Evolutionary conservation across 148 eudicot genomes (phyloP).

Genomic region (Amaranthus hypochondriacus): DNA sequence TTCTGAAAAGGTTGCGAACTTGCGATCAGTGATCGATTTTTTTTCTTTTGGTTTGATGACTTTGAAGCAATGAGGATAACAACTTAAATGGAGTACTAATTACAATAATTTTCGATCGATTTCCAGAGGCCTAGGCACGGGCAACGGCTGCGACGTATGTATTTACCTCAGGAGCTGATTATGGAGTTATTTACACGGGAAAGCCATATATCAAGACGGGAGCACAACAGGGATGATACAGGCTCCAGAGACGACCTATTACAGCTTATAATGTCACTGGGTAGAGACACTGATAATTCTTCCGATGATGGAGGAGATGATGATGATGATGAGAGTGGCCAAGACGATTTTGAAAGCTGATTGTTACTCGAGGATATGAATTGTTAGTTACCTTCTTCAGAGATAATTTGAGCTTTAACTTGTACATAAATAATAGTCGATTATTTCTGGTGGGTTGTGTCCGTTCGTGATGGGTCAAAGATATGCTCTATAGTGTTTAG

Average conservation of each 20-base stretch:
- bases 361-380: neutral
- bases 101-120: conserved; percentile 42
- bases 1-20: conserved; percentile 30
- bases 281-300: conserved; percentile 32
- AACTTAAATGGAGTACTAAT: conserved; percentile 11
- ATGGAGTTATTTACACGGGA: conserved; percentile 49
- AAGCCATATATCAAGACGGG: conserved; percentile 34
- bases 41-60: conserved; percentile 24
- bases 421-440: too few relatives aligned
- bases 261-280: conserved; percentile 40
- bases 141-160: conserved; percentile 46
- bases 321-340: conserved; percentile 24
- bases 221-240: conserved; percentile 29
- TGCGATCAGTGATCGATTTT: conserved; percentile 16
- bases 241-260: conserved; percentile 39
- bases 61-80: neutral
- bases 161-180: conserved; percentile 56
- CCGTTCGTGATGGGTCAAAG: too few relatives aligned
- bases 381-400: too few relatives aligned
- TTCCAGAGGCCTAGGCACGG: conserved; percentile 51
- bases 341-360: conserved; percentile 45
- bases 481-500: too few relatives aligned
- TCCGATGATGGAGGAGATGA: conserved; percentile 43
- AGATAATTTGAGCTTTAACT: too few relatives aligned
- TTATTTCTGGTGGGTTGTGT: too few relatives aligned